These are phyloP conservation scores for Phytophthora sp. DNA, from an alignment of 352 stramenopile genomes.

Conservation along the genomic window DNA sequence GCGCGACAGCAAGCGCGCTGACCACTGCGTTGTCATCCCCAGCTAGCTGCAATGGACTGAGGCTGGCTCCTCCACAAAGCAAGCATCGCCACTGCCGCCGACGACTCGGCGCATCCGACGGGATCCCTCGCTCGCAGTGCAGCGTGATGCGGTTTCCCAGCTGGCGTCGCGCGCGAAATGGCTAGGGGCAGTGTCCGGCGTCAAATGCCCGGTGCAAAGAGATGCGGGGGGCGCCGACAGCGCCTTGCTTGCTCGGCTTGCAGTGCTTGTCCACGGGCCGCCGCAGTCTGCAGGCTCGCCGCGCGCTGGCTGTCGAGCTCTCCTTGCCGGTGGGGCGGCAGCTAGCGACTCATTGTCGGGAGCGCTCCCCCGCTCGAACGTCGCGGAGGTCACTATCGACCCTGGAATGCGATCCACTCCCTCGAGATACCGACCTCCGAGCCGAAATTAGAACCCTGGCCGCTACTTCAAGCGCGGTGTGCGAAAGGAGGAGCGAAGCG, in stretches of 20 bases:
- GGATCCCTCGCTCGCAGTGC: neutral
- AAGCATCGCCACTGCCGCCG: no score
- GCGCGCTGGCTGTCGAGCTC: no score
- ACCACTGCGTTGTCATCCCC: no score
- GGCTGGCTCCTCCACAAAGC: no score
- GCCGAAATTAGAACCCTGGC: conserved; percentile 1
- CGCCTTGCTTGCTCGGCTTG: neutral
- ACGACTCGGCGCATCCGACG: neutral
- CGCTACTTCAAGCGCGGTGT: conserved; percentile 7
- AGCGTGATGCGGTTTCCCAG: conserved; percentile 11
- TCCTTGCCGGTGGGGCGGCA: no score
- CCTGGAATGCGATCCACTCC: neutral
- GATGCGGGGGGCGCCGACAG: neutral
- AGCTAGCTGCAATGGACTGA: no score
- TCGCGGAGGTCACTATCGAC: neutral
- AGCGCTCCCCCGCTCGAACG: neutral
- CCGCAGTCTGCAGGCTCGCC: no score
- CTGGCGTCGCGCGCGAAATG: conserved; percentile 2
- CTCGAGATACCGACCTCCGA: neutral
- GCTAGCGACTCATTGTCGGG: no score
- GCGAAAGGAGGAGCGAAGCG: neutral
- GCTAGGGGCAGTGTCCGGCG: neutral
- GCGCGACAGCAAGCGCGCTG: no score
- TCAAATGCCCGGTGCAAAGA: conserved; percentile 15
- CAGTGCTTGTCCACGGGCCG: no score